A percentile compares a stretch with the other conserved stretches of the same genome.
These are phyloP conservation scores for Mucor irregularis DNA, from an alignment of 371 early-diverging fungal species.

Conservation along the genomic window DNA sequence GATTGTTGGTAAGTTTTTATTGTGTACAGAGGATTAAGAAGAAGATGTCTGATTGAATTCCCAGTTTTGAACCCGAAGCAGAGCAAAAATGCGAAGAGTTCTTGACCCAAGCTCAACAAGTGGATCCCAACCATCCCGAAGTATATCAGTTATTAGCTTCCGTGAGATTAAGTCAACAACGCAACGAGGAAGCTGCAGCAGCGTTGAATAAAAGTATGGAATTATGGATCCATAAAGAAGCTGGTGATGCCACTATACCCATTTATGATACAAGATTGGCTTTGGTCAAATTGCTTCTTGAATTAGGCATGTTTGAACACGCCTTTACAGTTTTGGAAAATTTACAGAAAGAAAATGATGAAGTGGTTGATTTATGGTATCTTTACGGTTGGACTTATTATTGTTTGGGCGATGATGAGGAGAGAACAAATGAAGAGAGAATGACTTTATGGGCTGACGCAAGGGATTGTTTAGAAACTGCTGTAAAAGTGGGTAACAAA, in stretches of 20 bases:
- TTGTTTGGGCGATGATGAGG: constrained; percentile 71
- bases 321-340: constrained; percentile 82
- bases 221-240: constrained; percentile 74
- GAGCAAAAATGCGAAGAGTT: constrained; percentile 82
- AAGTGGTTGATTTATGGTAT: constrained; percentile 91
- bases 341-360: constrained; percentile 88
- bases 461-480: constrained; percentile 73
- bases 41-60: no score
- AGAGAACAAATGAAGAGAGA: constrained; percentile 50
- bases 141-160: constrained; percentile 90
- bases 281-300: constrained; percentile 79
- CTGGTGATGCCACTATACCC: constrained; percentile 65
- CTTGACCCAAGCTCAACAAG: constrained; percentile 64
- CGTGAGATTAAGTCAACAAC: constrained; percentile 84
- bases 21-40: not conserved
- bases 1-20: constrained; percentile 82
- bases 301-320: constrained; percentile 73
- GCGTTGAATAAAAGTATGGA: constrained; percentile 67
- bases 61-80: constrained; percentile 88
- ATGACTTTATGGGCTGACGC: constrained; percentile 67
- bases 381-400: constrained; percentile 92
- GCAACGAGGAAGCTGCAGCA: constrained; percentile 78
- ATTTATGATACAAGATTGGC: constrained; percentile 81
- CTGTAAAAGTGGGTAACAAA: constrained; percentile 79
- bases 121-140: constrained; percentile 79